Conservation (phyloP, 495 filamentous ascomycete genomes). For the Penicillium robsamsonii region DNA sequence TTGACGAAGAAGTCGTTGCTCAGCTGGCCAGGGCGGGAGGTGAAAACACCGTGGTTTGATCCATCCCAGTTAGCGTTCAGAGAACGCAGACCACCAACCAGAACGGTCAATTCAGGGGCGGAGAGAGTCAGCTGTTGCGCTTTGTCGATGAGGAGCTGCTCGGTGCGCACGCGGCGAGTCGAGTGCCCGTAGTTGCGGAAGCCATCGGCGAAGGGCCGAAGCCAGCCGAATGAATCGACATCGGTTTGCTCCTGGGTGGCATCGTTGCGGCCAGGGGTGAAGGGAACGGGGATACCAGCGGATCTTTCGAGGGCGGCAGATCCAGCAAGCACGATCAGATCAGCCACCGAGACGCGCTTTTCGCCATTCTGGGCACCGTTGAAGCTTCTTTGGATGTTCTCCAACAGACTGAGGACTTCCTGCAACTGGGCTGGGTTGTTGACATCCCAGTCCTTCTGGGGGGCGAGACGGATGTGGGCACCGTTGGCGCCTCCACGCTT, state of each 20-base stretch:
- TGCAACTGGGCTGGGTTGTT: conserved; percentile 62
- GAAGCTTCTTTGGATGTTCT: conserved; percentile 60
- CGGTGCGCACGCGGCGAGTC: conserved; percentile 54
- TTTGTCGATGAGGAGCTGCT: conserved; percentile 65
- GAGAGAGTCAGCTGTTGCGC: conserved; percentile 65
- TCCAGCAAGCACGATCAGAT: conserved; percentile 67
- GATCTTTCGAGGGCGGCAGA: conserved; percentile 44
- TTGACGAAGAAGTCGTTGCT: conserved; percentile 78
- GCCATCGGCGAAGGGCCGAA: conserved; percentile 62
- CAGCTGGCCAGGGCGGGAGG: conserved; percentile 58
- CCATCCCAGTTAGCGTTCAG: conserved; percentile 67
- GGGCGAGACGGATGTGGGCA: conserved; percentile 67
- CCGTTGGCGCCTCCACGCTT: conserved; percentile 77
- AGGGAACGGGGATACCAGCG: conserved; percentile 39
- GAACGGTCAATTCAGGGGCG: conserved; percentile 63
- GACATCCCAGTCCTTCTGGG: conserved; percentile 64
- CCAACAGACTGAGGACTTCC: conserved; percentile 56
- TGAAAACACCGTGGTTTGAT: conserved; percentile 60
- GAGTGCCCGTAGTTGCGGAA: conserved; percentile 73
- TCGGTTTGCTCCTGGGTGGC: conserved; percentile 66
- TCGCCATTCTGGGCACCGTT: conserved; percentile 47
- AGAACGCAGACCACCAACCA: conserved; percentile 64
- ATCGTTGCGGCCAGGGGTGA: conserved; percentile 48
- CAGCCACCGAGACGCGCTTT: conserved; percentile 70
- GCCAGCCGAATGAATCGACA: conserved; percentile 55